Base-by-base conservation (phyloP, 139 green algal genomes). In the Monoraphidium neglectum region DNA sequence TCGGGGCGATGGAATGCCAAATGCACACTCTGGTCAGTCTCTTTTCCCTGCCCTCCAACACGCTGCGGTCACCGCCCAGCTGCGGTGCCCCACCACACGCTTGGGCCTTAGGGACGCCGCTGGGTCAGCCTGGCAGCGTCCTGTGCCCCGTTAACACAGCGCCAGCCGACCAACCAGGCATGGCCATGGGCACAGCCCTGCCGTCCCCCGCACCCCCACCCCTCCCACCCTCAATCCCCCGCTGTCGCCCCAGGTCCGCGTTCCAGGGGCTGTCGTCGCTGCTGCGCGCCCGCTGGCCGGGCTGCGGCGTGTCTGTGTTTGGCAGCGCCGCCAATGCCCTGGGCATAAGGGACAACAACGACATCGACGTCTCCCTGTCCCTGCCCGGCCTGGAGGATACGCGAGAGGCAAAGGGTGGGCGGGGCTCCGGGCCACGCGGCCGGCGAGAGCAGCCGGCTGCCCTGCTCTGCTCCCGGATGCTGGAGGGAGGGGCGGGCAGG, bases 321-420 rank as follows among this genome's bases (percentile, higher is more conserved):
- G 89, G 89, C 33, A 92, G 83, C 4, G 86, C 83, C 16, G 91
- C 90, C 47, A 95, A 89, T 67, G 82, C 78, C 21, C 85, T 96
- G n/a, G 82, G 69, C 69, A 81, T 97, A 33, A 70, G 83, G 24
- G 77, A 80, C 74, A 90, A 76, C 82, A 95, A 94, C 77, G 91
- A 94, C 70, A 83, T 97, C 21, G 92, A 97, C 76, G 79, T 97
- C 12, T 92, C 83, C 74, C 57, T 97, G 65, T 86, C 92, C 83
- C 70, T 92, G 3, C 86, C 81, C 40, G 70, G 90, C 35, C 84
- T 95, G 4, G 75, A 85, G 60, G 68, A 86, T 62, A 77, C 93
- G 54, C 87, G 71, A 0, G 74, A 91, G 78, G 80, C 53, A 38
- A 28, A 40, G 51, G 57, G 67, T 77, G 73, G 10, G 57, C 57